Percentiles rank a stretch among this genome's conserved stretches.
These are phyloP conservation scores for Hemileccinum impolitum DNA, from an alignment of 768 basidiomycete species.

Conservation along the genomic window DNA sequence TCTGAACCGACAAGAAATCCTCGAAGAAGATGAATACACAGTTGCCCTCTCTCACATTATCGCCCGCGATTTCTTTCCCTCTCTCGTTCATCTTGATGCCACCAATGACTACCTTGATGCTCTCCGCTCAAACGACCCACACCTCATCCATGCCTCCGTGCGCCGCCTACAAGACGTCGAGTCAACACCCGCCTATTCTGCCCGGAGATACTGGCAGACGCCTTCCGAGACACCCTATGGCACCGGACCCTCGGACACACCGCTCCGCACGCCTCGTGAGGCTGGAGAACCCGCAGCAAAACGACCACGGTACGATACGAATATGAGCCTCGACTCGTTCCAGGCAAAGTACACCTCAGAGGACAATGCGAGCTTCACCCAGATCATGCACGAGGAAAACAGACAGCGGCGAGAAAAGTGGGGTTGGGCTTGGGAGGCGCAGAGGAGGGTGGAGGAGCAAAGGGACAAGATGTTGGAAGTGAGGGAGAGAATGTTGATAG, in stretches of 20 bases:
- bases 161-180: constrained; percentile 64
- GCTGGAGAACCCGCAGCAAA: constrained; percentile 46
- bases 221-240: constrained; percentile 69
- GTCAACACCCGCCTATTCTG: constrained; percentile 41
- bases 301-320: constrained; percentile 55
- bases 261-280: constrained; percentile 44
- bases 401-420: constrained; percentile 72
- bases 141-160: constrained; percentile 73
- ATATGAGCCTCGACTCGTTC: constrained; percentile 77
- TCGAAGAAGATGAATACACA: constrained; percentile 95
- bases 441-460: constrained; percentile 71
- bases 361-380: constrained; percentile 95
- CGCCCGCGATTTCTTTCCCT: constrained; percentile 96
- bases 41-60: constrained; percentile 88
- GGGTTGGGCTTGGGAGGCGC: constrained; percentile 95
- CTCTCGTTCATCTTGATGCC: constrained; percentile 83
- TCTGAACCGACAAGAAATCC: constrained; percentile 65
- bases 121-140: constrained; percentile 68
- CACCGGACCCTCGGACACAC: constrained; percentile 61
- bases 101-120: constrained; percentile 86
- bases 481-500: constrained; percentile 69
- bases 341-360: constrained; percentile 93
- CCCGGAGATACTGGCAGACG: constrained; percentile 35
- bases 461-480: constrained; percentile 62
- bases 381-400: constrained; percentile 91